Percentiles rank a stretch among this genome's conserved stretches.
Conservation (phyloP, 345 rosid species). For the Luvunga scandens region DNA sequence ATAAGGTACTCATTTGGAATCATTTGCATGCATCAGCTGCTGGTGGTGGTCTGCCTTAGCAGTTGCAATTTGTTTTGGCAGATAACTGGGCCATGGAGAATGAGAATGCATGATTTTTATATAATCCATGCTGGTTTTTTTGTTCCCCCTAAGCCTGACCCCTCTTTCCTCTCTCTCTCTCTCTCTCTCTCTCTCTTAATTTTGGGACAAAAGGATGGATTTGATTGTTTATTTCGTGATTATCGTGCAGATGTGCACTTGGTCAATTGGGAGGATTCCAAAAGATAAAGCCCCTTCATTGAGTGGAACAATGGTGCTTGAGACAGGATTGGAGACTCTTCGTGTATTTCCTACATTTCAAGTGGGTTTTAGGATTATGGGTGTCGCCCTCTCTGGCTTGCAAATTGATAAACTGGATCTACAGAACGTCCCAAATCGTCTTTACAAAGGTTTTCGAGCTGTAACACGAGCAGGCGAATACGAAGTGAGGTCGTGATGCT, state of each 20-base stretch:
- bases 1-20: slow-evolving; percentile 49
- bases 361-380: slow-evolving; percentile 83
- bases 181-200: not conserved
- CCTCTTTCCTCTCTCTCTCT: too few relatives aligned
- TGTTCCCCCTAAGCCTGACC: too few relatives aligned
- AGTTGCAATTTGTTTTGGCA: not conserved
- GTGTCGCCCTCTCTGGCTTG: slow-evolving; percentile 83
- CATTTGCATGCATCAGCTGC: not conserved
- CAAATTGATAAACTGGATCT: slow-evolving; percentile 78
- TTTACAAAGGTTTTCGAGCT: slow-evolving; percentile 90
- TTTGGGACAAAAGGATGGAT: not conserved
- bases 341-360: slow-evolving; percentile 75
- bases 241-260: slow-evolving; percentile 61
- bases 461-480: slow-evolving; percentile 73
- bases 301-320: slow-evolving; percentile 63
- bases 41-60: not conserved
- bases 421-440: slow-evolving; percentile 57
- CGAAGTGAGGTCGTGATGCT: slow-evolving; percentile 71
- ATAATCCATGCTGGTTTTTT: too few relatives aligned
- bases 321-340: slow-evolving; percentile 61
- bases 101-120: too few relatives aligned
- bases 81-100: not conserved
- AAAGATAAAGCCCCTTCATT: slow-evolving; percentile 81
- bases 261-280: slow-evolving; percentile 86
- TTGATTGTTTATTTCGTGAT: slow-evolving; percentile 5